Conservation (phyloP, 108 stramenopile genomes). For the Asterionellopsis glacialis region DNA sequence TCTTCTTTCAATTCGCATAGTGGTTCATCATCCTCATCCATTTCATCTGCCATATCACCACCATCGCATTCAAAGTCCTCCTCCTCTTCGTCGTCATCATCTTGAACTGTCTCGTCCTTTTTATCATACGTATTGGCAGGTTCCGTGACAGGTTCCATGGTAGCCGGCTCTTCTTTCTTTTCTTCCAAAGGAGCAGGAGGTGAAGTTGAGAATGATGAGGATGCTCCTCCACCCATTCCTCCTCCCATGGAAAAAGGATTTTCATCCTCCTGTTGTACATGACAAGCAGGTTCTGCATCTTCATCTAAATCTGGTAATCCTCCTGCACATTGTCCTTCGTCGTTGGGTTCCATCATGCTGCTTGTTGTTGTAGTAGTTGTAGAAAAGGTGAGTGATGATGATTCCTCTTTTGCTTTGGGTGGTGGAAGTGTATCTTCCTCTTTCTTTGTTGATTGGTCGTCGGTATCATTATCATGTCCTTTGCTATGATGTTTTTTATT, state of each 20-base stretch:
- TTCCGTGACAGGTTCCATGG: too few relatives aligned
- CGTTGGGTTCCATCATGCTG: background rate
- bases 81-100: conserved; percentile 32
- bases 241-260: conserved; percentile 11
- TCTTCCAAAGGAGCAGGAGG: conserved; percentile 25
- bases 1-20: conserved; percentile 36
- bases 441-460: background rate
- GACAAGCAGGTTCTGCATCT: conserved; percentile 74
- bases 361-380: background rate
- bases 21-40: conserved; percentile 76
- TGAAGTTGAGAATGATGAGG: conserved; percentile 13
- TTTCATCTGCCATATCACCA: conserved; percentile 26
- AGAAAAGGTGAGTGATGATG: background rate
- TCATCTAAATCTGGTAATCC: conserved; percentile 67
- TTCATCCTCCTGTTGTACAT: conserved; percentile 25
- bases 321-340: conserved; percentile 19
- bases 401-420: background rate
- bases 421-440: too few relatives aligned
- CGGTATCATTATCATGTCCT: background rate
- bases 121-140: too few relatives aligned
- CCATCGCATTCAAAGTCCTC: conserved; percentile 74
- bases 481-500: conserved; percentile 15
- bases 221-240: background rate
- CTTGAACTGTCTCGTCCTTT: background rate
- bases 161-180: background rate